Evolutionary conservation across 148 eudicot species (phyloP).

Genomic region (Gaultheria prostrata): DNA sequence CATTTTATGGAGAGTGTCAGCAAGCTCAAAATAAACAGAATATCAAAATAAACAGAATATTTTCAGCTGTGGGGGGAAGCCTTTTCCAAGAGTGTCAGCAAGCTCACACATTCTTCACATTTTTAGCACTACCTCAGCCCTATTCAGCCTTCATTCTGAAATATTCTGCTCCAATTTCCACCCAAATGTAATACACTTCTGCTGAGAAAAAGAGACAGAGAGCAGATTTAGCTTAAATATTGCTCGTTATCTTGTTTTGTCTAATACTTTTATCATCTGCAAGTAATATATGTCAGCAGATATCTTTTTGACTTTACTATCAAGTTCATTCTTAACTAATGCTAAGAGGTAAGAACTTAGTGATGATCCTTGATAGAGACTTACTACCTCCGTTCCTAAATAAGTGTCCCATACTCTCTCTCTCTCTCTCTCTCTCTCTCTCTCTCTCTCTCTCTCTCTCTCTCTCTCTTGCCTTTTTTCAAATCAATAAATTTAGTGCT

Average conservation of each 20-base stretch:
- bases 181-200: not conserved
- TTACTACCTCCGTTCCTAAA: too few species aligned
- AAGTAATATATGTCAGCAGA: not conserved
- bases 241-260: not conserved
- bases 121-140: not conserved
- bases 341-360: not conserved
- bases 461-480: too few species aligned
- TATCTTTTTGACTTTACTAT: not conserved
- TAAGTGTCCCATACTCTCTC: too few species aligned
- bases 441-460: too few species aligned
- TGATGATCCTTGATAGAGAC: constrained; percentile 1
- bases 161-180: not conserved
- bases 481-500: too few species aligned
- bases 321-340: not conserved
- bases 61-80: not conserved
- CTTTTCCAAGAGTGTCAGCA: not conserved
- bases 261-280: not conserved
- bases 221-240: not conserved
- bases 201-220: not conserved
- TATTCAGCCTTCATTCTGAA: not conserved
- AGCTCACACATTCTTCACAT: not conserved
- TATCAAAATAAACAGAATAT: too few species aligned
- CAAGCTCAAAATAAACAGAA: too few species aligned
- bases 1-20: too few species aligned
- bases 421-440: too few species aligned